These are phyloP conservation scores for Penicillium concentricum DNA, from an alignment of 2,329 filamentous ascomycete genomes.

Conservation along the genomic window DNA sequence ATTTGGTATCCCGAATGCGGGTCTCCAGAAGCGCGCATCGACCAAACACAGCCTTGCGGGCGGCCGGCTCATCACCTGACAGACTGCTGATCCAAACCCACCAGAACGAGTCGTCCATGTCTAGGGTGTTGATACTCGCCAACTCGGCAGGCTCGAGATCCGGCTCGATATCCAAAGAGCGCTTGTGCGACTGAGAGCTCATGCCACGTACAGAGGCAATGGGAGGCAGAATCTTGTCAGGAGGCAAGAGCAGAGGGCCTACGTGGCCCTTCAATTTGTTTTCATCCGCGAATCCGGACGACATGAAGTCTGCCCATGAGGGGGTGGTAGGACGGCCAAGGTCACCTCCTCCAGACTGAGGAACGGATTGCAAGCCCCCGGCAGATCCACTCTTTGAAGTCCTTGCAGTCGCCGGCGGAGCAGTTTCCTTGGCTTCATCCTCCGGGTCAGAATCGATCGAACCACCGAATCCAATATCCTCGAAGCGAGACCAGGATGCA, in stretches of 20 bases:
- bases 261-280: conserved; percentile 60
- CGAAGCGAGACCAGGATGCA: conserved; percentile 94
- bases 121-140: conserved; percentile 81
- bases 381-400: conserved; percentile 38
- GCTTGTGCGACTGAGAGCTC: conserved; percentile 81
- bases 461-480: conserved; percentile 87
- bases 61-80: conserved; percentile 80
- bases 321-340: conserved; percentile 85
- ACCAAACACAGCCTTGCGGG: conserved; percentile 89
- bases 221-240: conserved; percentile 85
- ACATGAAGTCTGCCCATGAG: conserved; percentile 97
- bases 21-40: conserved; percentile 92
- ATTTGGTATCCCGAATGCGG: conserved; percentile 73
- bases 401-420: conserved; percentile 19
- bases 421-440: conserved; percentile 48
- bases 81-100: conserved; percentile 99
- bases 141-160: conserved; percentile 86
- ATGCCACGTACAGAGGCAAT: conserved; percentile 69
- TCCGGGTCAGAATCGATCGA: conserved; percentile 68
- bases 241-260: conserved; percentile 75
- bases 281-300: conserved; percentile 82
- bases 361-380: conserved; percentile 61
- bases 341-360: conserved; percentile 65
- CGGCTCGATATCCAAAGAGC: conserved; percentile 65
- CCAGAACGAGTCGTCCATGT: conserved; percentile 96